Evolutionary conservation across 768 basidiomycete genomes (phyloP), one percentile per base, ranked within the genome.

Genomic region (Lactarius sp.): DNA sequence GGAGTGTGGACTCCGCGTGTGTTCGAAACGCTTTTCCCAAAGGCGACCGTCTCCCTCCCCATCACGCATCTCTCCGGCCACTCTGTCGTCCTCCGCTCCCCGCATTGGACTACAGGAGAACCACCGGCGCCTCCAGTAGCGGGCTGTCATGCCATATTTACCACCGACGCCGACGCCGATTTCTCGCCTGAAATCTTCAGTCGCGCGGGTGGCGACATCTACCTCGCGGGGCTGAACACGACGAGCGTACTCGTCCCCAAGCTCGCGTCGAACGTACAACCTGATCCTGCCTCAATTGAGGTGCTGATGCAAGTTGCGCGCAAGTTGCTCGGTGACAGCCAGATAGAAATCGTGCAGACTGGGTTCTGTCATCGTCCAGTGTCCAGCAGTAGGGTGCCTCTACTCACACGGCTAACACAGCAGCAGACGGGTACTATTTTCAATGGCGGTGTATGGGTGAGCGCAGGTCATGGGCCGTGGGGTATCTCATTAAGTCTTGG

Each of bases 401-500:
- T 77, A 41, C 66, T 78, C 27, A 73, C 73, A 33, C 61, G 64
- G 14, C 60, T 77, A 62, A 59, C 63, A 42, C 61, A 65, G 53
- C 67, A 70, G 50, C 69, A 72, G 55, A 68, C 73, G 52, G 73
- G 74, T 42, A 67, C 69, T 37, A 70, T 68, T 52, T 46, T 59
- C 27, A 64, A 59, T 36, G 65, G 67, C 46, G 70, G 70, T 9
- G 70, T 75, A 53, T 75, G 69, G 60, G 67, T 76, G 54, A 71
- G 75, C 34, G 71, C 74, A 0, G 77, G 76, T 4, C 76, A 76
- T 58, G 77, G 75, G n/a, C 75, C 76, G 36, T 78, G 77, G 77
- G 75, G 75, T 51, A 73, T 76, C 62, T 66, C 66, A 33, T 58
- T 75, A 49, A 70, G 73, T 49, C 68, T 74, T 18, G 75, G 73